Percentiles rank a stretch among this genome's conserved stretches.
Evolutionary conservation across 2,329 filamentous ascomycete genomes (phyloP).

Genomic region (Periconia sp.): DNA sequence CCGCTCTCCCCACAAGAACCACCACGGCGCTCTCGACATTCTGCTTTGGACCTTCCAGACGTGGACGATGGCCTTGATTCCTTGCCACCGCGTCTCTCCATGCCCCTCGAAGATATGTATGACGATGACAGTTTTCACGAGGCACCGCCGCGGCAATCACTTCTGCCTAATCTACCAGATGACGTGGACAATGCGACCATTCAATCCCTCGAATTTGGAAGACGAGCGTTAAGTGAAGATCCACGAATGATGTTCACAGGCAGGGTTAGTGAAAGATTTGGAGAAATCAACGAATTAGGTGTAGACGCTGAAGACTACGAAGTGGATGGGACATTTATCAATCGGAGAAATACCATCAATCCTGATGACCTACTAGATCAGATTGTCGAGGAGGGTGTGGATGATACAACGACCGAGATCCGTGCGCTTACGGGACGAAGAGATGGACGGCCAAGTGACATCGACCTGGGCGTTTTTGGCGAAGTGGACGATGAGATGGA

Average conservation of each 20-base stretch:
- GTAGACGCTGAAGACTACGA: constrained; percentile 44
- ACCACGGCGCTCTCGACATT: constrained; percentile 32
- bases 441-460: constrained; percentile 37
- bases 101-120: constrained; percentile 51
- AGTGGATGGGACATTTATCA: constrained; percentile 51
- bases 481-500: constrained; percentile 40
- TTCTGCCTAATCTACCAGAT: constrained; percentile 42
- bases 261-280: constrained; percentile 60
- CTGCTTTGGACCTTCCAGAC: constrained; percentile 50
- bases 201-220: constrained; percentile 57
- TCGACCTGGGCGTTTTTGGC: constrained; percentile 39
- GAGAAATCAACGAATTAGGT: constrained; percentile 50
- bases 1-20: constrained; percentile 54
- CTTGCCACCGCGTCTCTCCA: constrained; percentile 47
- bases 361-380: constrained; percentile 47
- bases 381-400: constrained; percentile 39
- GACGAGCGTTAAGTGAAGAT: constrained; percentile 46
- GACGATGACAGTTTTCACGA: constrained; percentile 49
- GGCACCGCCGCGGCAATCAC: constrained; percentile 45
- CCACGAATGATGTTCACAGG: constrained; percentile 50
- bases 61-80: constrained; percentile 56
- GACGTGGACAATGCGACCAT: constrained; percentile 51
- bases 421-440: constrained; percentile 37
- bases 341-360: constrained; percentile 24
- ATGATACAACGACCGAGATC: constrained; percentile 39